phyloP scores from a whole-genome alignment of 2,329 filamentous ascomycete genomes.

The Thermoascus crustaceus region DNA sequence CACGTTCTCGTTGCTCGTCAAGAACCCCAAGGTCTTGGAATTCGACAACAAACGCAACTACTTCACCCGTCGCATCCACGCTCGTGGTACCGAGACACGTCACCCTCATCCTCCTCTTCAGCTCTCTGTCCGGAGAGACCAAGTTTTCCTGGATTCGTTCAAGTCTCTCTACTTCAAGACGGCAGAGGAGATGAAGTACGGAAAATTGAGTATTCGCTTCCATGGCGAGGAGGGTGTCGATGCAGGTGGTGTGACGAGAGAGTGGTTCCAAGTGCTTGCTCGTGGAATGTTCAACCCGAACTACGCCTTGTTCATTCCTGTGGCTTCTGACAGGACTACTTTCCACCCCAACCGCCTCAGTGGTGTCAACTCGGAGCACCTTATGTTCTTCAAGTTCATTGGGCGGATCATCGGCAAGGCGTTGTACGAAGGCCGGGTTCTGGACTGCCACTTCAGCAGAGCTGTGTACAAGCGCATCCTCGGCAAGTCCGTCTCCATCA shows the following conservation, averaged over 20 bases:
- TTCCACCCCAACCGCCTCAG: conserved; percentile 97
- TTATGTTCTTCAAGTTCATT: conserved; percentile 99
- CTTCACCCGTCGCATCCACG: conserved; percentile 89
- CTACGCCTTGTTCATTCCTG: conserved; percentile 91
- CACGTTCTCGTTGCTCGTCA: conserved; percentile 89
- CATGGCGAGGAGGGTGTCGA: conserved; percentile 96
- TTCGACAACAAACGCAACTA: conserved; percentile 99
- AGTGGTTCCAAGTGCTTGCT: conserved; percentile 98
- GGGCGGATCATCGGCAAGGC: conserved; percentile 97
- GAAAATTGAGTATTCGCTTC: conserved; percentile 96
- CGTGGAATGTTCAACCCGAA: conserved; percentile 99
- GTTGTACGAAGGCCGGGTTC: conserved; percentile 86
- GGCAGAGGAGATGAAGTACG: conserved; percentile 96
- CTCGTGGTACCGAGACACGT: conserved; percentile 60
- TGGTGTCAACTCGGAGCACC: conserved; percentile 86
- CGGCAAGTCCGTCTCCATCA: conserved; percentile 88
- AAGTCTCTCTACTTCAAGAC: conserved; percentile 96
- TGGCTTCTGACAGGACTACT: conserved; percentile 92
- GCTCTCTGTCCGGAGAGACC: conserved; percentile 80
- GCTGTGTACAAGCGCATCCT: conserved; percentile 98
- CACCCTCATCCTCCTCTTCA: conserved; percentile 70
- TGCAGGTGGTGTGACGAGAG: conserved; percentile 90
- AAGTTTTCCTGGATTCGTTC: conserved; percentile 97
- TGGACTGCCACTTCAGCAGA: conserved; percentile 98
- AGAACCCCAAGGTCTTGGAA: conserved; percentile 97